Evolutionary conservation across 2,329 filamentous ascomycete species (phyloP).

Genomic region (Trichoderma citrinoviride): DNA sequence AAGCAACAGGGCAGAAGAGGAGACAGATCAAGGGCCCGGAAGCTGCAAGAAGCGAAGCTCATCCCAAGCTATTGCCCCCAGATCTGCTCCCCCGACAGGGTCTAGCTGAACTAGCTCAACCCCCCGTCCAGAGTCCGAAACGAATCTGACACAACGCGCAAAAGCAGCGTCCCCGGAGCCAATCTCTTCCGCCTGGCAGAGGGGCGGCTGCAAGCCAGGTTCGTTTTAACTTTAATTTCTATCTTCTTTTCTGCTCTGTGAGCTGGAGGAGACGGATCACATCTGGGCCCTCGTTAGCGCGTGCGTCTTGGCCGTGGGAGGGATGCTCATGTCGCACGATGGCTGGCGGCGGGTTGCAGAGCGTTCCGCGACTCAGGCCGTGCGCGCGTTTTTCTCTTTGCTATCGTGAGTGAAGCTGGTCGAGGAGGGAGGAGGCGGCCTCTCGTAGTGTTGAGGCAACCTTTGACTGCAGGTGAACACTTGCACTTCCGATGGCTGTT

Average conservation of each 20-base stretch:
- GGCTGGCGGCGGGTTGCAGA: neutral
- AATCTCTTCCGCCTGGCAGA: slow-evolving; percentile 14
- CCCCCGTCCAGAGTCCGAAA: slow-evolving; percentile 21
- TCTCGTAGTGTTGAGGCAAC: too few relatives aligned
- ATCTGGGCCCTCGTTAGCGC: slow-evolving; percentile 1
- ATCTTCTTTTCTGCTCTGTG: neutral
- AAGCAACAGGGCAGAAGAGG: neutral
- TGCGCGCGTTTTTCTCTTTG: neutral
- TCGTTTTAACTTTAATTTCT: slow-evolving; percentile 15
- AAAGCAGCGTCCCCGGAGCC: slow-evolving; percentile 13
- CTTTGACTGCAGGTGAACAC: too few relatives aligned
- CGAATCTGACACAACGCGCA: slow-evolving; percentile 23
- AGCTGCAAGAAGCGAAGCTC: slow-evolving; percentile 1
- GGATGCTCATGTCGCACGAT: slow-evolving; percentile 13
- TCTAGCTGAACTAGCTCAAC: slow-evolving; percentile 11
- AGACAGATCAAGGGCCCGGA: neutral
- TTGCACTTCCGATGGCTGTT: too few relatives aligned
- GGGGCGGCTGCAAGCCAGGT: neutral
- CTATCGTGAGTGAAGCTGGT: neutral
- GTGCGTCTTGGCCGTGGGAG: neutral
- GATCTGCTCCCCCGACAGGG: neutral
- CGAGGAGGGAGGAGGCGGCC: too few relatives aligned
- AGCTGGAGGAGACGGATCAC: neutral
- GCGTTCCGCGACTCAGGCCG: neutral
- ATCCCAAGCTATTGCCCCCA: neutral